These are phyloP conservation scores for Effrenium voratum DNA, from an alignment of 73 alveolate genomes.

Conservation along the genomic window DNA sequence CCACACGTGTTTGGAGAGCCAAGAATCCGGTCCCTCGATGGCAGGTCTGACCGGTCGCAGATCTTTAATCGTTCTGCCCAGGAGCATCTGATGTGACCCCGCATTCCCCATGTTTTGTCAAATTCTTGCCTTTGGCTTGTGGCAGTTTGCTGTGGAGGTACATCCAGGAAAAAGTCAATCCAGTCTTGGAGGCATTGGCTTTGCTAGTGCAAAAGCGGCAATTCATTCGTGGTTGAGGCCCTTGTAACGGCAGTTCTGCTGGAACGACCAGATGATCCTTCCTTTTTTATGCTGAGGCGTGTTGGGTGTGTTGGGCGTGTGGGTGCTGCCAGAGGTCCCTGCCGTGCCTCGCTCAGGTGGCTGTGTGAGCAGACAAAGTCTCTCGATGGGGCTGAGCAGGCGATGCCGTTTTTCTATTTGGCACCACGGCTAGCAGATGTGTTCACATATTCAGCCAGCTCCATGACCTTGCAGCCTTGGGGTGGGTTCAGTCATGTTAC, in stretches of 20 bases:
- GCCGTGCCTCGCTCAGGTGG: conserved; percentile 12
- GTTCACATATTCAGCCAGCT: not conserved
- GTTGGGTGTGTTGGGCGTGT: not conserved
- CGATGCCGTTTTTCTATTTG: not conserved
- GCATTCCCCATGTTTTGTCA: not conserved
- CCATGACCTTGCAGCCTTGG: not conserved
- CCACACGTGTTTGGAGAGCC: too few species aligned
- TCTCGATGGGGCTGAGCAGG: conserved; percentile 63
- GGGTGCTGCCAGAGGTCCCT: not conserved
- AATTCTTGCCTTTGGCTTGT: too few species aligned
- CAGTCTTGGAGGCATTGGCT: conserved; percentile 52
- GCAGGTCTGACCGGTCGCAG: conserved; percentile 73
- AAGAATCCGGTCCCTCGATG: too few species aligned
- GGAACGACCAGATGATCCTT: conserved; percentile 84
- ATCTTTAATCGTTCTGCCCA: conserved; percentile 68
- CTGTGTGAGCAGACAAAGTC: conserved; percentile 90
- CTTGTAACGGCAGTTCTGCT: conserved; percentile 79
- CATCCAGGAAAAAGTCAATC: conserved; percentile 85
- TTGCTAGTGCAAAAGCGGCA: not conserved
- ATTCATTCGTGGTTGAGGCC: not conserved
- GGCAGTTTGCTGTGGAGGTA: not conserved
- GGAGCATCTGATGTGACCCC: conserved; percentile 73
- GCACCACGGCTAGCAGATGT: too few species aligned
- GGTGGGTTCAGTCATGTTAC: too few species aligned
- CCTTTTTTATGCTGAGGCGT: conserved; percentile 76